Conservation (phyloP, 768 basidiomycete genomes). For the Pisolithus sp. region DNA sequence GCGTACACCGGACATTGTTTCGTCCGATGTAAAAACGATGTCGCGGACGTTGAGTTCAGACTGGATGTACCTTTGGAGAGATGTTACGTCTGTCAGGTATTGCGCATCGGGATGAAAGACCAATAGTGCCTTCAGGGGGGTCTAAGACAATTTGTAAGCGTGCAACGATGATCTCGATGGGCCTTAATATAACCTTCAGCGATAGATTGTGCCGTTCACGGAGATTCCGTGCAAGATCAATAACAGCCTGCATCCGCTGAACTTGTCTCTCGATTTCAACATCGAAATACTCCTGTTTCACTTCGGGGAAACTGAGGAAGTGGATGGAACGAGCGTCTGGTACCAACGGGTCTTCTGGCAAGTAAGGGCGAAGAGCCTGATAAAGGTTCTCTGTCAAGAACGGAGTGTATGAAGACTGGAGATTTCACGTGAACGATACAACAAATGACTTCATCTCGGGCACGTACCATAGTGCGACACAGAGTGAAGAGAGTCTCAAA, state of each 20-base stretch:
- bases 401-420: slow-evolving; percentile 93
- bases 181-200: slow-evolving; percentile 66
- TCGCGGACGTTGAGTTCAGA: slow-evolving; percentile 95
- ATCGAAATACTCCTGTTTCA: slow-evolving; percentile 94
- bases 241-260: slow-evolving; percentile 89
- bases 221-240: slow-evolving; percentile 83
- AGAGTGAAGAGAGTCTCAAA: slow-evolving; percentile 94
- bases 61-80: slow-evolving; percentile 81
- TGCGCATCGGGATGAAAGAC: slow-evolving; percentile 86
- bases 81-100: slow-evolving; percentile 81
- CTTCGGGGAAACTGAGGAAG: slow-evolving; percentile 89
- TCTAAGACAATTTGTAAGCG: slow-evolving; percentile 39
- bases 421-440: slow-evolving; percentile 1
- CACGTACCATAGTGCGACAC: slow-evolving; percentile 85
- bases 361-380: slow-evolving; percentile 80
- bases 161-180: not conserved
- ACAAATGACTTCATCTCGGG: not conserved
- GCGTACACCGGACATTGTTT: slow-evolving; percentile 75
- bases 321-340: slow-evolving; percentile 89
- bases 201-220: slow-evolving; percentile 84
- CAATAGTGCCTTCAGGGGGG: slow-evolving; percentile 85
- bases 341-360: slow-evolving; percentile 64
- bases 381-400: slow-evolving; percentile 97
- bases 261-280: slow-evolving; percentile 90
- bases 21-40: slow-evolving; percentile 84